Percentiles rank a stretch among this genome's conserved stretches.
Evolutionary conservation across 2,329 filamentous ascomycete species (phyloP).

Genomic region (Tolypocladium ophioglossoides): DNA sequence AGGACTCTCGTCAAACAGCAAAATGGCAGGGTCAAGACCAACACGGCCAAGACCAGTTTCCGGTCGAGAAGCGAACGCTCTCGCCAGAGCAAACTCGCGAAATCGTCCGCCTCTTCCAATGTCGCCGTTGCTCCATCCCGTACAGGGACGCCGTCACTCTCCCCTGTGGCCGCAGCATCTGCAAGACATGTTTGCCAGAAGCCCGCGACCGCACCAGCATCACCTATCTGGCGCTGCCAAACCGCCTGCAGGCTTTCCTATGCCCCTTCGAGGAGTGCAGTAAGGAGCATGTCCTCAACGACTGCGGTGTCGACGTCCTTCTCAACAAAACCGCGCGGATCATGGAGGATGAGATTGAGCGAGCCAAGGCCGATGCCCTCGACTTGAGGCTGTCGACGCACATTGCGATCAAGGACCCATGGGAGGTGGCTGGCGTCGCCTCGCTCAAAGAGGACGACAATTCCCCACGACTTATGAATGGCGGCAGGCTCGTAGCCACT

Average conservation of each 20-base stretch:
- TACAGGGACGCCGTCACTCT: conserved; percentile 61
- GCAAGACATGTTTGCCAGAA: conserved; percentile 62
- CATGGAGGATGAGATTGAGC: conserved; percentile 42
- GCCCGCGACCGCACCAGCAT: conserved; percentile 57
- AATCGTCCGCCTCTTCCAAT: conserved; percentile 64
- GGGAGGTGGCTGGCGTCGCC: conserved; percentile 29
- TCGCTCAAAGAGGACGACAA: conserved; percentile 24
- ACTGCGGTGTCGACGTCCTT: conserved; percentile 69
- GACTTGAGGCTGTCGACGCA: conserved; percentile 22
- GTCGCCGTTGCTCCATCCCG: conserved; percentile 59
- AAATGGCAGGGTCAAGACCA: not conserved
- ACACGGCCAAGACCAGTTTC: not conserved
- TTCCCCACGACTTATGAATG: conserved; percentile 29
- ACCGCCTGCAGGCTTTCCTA: conserved; percentile 57
- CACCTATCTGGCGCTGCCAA: conserved; percentile 62
- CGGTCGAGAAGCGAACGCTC: conserved; percentile 1
- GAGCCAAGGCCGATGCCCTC: conserved; percentile 21
- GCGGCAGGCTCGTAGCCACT: conserved; percentile 53
- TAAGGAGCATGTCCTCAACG: conserved; percentile 62
- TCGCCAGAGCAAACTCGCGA: conserved; percentile 12
- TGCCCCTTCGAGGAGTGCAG: conserved; percentile 61
- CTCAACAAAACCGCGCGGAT: conserved; percentile 59
- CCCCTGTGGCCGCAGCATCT: conserved; percentile 73
- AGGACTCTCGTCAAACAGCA: not conserved
- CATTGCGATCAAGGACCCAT: conserved; percentile 25